Percentiles rank a stretch among this genome's conserved stretches.
phyloP scores from a whole-genome alignment of 495 filamentous ascomycete genomes.

The Apodospora peruviana region DNA sequence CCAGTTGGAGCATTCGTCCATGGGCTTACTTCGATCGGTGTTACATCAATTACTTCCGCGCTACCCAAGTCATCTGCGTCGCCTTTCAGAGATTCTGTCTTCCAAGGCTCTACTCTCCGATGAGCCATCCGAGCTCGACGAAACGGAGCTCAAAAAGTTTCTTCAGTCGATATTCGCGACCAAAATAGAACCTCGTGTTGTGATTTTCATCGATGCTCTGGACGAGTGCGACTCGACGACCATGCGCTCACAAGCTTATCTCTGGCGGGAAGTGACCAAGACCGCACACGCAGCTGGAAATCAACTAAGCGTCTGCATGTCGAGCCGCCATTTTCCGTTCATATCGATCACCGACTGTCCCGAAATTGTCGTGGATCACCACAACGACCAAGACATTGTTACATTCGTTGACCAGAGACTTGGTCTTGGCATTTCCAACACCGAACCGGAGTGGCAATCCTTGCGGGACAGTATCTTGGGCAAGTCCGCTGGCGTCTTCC shows the following conservation, averaged over 20 bases:
- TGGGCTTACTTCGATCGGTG: slow-evolving; percentile 28
- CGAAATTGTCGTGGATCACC: background rate
- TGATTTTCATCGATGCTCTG: slow-evolving; percentile 34
- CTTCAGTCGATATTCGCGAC: background rate
- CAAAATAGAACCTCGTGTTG: slow-evolving; percentile 9
- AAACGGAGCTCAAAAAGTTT: background rate
- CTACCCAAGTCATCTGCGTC: slow-evolving; percentile 3
- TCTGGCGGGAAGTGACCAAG: background rate
- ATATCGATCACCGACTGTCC: background rate
- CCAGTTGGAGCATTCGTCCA: slow-evolving; percentile 24
- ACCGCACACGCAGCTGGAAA: background rate
- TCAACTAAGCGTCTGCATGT: background rate
- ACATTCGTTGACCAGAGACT: slow-evolving; percentile 7
- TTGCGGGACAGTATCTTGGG: slow-evolving; percentile 2
- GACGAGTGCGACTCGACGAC: slow-evolving; percentile 28
- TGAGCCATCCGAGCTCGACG: background rate
- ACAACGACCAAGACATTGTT: slow-evolving; percentile 7
- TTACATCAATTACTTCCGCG: slow-evolving; percentile 23
- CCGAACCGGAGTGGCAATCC: background rate
- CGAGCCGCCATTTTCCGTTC: background rate
- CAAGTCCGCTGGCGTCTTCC: slow-evolving; percentile 12
- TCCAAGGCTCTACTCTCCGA: background rate
- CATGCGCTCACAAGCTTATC: background rate
- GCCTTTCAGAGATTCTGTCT: background rate
- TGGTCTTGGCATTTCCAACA: background rate